Base-by-base conservation (phyloP, 352 stramenopile species). In the Globisporangium nunn region DNA sequence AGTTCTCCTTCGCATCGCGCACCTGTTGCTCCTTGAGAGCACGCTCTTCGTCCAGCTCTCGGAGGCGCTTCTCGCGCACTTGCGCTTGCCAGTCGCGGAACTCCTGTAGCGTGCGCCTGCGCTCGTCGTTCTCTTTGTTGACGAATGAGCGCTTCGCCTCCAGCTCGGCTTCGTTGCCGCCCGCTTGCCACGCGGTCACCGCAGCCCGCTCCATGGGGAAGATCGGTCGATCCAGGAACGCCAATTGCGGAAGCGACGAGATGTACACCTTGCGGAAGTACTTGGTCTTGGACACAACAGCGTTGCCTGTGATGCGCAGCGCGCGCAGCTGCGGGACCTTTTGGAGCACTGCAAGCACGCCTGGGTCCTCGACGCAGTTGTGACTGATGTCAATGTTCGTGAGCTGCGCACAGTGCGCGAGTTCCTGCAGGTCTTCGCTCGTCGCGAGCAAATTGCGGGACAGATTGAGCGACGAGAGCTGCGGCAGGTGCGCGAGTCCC, bases 261-360 rank as follows among this genome's bases (percentile, higher is more conserved):
- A 99, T 85, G 51, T 97, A 83, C 17, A 82, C 84, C 66, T 98
- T 98, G 50, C 94, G 88, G 63, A 98, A 99, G 58, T 94, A 85
- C 58, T 82, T 87, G 29, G 94, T 97, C 62, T 74, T 81, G 54
- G 87, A 96, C 15, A 98, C 85, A 46, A 96, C 71, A 0, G 87
- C 79, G 64, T 98, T 98, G 31, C 93, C 95, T 6, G 78, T 90
- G 59, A 94, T 84, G 37, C 78, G 70, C 45, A 92, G 52, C 30
- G 81, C 78, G 7, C 81, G 78, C 1, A 98, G 78, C 62, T 90
- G 79, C 35, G 72, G 78, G 50, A 97, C 85, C 33, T 63, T 58
- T 66, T 77, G 72, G 35, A 98, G 72, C 33, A 98, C 77, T 11
- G 66, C 59, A n/a, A 98, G 64, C 46, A 93, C 75, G 4, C 58